phyloP scores from a whole-genome alignment of 2,329 filamentous ascomycete genomes.

The Calonectria ilicicola region DNA sequence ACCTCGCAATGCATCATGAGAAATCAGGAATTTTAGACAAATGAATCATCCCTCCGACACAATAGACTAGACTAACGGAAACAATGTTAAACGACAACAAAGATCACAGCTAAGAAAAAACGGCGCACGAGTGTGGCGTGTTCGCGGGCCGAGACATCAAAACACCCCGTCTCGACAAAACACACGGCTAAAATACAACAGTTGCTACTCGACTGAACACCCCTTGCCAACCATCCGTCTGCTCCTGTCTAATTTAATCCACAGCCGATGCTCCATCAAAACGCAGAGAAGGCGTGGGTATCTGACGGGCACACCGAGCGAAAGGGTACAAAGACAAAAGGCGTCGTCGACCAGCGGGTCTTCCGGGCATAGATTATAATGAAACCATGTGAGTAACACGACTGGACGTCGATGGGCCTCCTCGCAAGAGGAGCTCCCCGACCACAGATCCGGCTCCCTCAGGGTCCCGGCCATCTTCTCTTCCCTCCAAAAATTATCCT shows the following conservation, averaged over 20 bases:
- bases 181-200: constrained; percentile 56
- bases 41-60: constrained; percentile 26
- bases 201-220: constrained; percentile 45
- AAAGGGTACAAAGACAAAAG: constrained; percentile 39
- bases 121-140: constrained; percentile 47
- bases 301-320: constrained; percentile 42
- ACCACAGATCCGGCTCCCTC: constrained; percentile 31
- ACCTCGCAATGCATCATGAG: not conserved
- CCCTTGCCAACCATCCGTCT: constrained; percentile 45
- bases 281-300: constrained; percentile 41
- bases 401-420: constrained; percentile 35
- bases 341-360: constrained; percentile 27
- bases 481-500: constrained; percentile 33
- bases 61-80: constrained; percentile 40
- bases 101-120: constrained; percentile 55
- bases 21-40: not conserved
- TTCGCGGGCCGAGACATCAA: constrained; percentile 47
- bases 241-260: constrained; percentile 50
- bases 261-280: constrained; percentile 47
- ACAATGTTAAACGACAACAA: constrained; percentile 45
- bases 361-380: constrained; percentile 45
- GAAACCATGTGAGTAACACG: constrained; percentile 42
- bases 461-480: constrained; percentile 33
- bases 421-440: constrained; percentile 20
- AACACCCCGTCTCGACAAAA: constrained; percentile 47